Percentiles rank a stretch among this genome's conserved stretches.
Evolutionary conservation across 129 eudicot species (phyloP).

Genomic region (Oenanthe sinensis): DNA sequence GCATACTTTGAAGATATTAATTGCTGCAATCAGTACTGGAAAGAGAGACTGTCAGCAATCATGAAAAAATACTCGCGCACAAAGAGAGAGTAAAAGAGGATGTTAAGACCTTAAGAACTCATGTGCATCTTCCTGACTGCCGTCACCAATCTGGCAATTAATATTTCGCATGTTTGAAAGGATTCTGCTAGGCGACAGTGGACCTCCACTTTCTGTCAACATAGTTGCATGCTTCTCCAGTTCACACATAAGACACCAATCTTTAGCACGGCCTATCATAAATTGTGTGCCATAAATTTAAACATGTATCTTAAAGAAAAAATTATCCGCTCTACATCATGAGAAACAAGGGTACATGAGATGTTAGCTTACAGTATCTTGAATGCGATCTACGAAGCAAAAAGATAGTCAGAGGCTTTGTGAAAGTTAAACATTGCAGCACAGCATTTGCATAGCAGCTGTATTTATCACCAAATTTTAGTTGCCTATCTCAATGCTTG

Average conservation of each 20-base stretch:
- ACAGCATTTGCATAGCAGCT: slow-evolving; percentile 98
- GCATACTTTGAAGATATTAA: background rate
- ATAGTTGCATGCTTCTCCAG: slow-evolving; percentile 67
- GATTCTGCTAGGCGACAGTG: slow-evolving; percentile 65
- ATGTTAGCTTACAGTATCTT: slow-evolving; percentile 45
- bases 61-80: background rate
- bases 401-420: slow-evolving; percentile 77
- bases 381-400: slow-evolving; percentile 80
- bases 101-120: slow-evolving; percentile 74
- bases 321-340: background rate
- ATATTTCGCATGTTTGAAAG: slow-evolving; percentile 61
- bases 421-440: slow-evolving; percentile 81
- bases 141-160: slow-evolving; percentile 73
- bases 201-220: slow-evolving; percentile 61
- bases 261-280: slow-evolving; percentile 46
- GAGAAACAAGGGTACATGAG: background rate
- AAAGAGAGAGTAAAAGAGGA: slow-evolving; percentile 1
- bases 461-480: slow-evolving; percentile 10
- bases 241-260: slow-evolving; percentile 96
- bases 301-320: background rate
- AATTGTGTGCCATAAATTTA: background rate
- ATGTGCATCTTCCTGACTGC: slow-evolving; percentile 97
- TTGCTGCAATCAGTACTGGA: background rate
- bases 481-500: background rate
- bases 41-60: background rate